Evolutionary conservation across 75 land plant genomes (phyloP).

Genomic region (Sequoiadendron giganteum): DNA sequence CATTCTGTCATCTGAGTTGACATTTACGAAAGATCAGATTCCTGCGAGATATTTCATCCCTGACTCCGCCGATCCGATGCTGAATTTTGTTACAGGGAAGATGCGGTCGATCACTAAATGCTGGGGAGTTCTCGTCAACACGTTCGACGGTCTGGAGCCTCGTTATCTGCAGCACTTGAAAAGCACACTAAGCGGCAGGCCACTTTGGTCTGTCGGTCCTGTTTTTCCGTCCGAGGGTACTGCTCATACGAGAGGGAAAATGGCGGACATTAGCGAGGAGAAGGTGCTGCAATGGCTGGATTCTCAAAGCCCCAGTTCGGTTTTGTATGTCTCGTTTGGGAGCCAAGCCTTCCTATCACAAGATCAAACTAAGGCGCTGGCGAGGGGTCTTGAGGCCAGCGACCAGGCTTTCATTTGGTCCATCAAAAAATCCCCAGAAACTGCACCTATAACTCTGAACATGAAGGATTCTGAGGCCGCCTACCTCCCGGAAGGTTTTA

Average conservation of each 20-base stretch:
- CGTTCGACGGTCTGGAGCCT: not conserved
- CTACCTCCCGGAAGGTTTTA: too few relatives aligned
- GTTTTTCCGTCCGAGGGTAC: not conserved
- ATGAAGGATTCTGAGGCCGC: too few relatives aligned
- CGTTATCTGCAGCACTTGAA: not conserved
- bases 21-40: not conserved
- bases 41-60: not conserved
- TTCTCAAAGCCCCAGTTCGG: too few relatives aligned
- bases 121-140: not conserved
- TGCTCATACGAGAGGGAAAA: not conserved
- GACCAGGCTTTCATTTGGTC: not conserved
- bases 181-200: not conserved
- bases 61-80: not conserved
- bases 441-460: too few relatives aligned
- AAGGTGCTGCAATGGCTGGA: not conserved
- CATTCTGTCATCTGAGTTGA: not conserved
- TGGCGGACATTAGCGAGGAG: not conserved
- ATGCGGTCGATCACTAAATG: not conserved
- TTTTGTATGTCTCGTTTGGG: not conserved
- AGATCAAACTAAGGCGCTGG: not conserved
- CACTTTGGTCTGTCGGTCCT: not conserved
- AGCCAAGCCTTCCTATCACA: not conserved
- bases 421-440: too few relatives aligned
- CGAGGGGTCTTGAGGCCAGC: not conserved
- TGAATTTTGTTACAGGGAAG: not conserved